A percentile compares a stretch with the other conserved stretches of the same genome.
Conservation (phyloP, 2,329 filamentous ascomycete genomes). For the Fusarium sp. region DNA sequence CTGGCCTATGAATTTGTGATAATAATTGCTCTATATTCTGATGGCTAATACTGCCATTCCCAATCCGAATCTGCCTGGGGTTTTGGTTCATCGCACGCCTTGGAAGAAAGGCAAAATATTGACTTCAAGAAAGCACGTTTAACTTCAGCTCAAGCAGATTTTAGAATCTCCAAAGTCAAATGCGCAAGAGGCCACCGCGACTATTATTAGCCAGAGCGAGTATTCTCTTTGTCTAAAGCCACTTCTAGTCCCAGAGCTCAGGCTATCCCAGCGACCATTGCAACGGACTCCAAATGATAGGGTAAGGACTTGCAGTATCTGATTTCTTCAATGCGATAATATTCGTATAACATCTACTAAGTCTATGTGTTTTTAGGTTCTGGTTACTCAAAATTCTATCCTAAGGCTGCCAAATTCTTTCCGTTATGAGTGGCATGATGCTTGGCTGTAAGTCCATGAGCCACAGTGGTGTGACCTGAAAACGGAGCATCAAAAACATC, state of each 20-base stretch:
- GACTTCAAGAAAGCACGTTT: not conserved
- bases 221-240: not conserved
- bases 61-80: not conserved
- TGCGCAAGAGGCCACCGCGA: not conserved
- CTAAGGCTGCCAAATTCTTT: not conserved
- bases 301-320: no score
- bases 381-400: not conserved
- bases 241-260: not conserved
- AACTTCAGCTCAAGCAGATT: not conserved
- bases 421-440: not conserved
- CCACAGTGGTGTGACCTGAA: not conserved
- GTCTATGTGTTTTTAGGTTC: not conserved
- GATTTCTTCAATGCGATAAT: accelerated
- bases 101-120: not conserved
- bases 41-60: not conserved
- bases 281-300: accelerated
- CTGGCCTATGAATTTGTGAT: accelerated
- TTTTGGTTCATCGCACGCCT: not conserved
- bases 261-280: not conserved
- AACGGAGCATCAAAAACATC: not conserved
- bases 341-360: not conserved
- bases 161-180: not conserved
- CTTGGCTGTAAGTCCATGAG: not conserved
- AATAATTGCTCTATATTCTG: not conserved
- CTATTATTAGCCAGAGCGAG: not conserved